Evolutionary conservation across 2,329 filamentous ascomycete genomes (phyloP).

Genomic region (Dothiorella sarmentorum): DNA sequence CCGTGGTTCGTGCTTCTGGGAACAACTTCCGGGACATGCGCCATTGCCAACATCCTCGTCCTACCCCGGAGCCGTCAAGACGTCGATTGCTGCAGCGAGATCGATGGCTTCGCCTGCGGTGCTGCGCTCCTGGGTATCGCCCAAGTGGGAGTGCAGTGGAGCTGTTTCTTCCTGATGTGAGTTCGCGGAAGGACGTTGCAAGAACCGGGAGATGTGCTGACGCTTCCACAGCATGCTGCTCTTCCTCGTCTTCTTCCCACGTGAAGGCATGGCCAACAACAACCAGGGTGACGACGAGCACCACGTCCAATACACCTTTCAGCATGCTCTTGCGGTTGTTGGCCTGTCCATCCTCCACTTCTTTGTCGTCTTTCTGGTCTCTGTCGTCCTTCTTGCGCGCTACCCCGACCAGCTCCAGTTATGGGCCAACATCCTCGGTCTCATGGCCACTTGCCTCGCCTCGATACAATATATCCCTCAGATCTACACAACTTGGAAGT

Average conservation of each 20-base stretch:
- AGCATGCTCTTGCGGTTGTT: constrained; percentile 74
- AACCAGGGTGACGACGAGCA: constrained; percentile 25
- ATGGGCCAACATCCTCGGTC: constrained; percentile 84
- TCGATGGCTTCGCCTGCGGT: constrained; percentile 77
- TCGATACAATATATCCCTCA: constrained; percentile 92
- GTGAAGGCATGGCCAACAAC: constrained; percentile 26
- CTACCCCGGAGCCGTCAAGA: constrained; percentile 79
- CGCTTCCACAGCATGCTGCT: constrained; percentile 67
- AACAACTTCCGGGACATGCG: constrained; percentile 80
- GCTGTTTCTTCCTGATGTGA: constrained; percentile 88
- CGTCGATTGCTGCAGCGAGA: constrained; percentile 78
- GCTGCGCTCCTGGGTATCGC: constrained; percentile 83
- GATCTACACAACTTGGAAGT: constrained; percentile 82
- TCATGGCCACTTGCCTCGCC: constrained; percentile 74
- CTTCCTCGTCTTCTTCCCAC: constrained; percentile 89
- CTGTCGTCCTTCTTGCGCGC: constrained; percentile 63
- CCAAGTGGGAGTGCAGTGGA: constrained; percentile 88
- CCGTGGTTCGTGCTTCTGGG: constrained; percentile 95
- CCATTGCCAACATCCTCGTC: constrained; percentile 88
- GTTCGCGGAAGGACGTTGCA: constrained; percentile 30
- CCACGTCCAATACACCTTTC: constrained; percentile 55
- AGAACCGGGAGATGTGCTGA: not conserved
- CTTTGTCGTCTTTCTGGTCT: constrained; percentile 63
- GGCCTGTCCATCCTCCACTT: constrained; percentile 71
- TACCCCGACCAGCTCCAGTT: constrained; percentile 61